These are phyloP conservation scores for Papiliotrema flavescens DNA, from an alignment of 1,284 basidiomycete species.

Conservation along the genomic window DNA sequence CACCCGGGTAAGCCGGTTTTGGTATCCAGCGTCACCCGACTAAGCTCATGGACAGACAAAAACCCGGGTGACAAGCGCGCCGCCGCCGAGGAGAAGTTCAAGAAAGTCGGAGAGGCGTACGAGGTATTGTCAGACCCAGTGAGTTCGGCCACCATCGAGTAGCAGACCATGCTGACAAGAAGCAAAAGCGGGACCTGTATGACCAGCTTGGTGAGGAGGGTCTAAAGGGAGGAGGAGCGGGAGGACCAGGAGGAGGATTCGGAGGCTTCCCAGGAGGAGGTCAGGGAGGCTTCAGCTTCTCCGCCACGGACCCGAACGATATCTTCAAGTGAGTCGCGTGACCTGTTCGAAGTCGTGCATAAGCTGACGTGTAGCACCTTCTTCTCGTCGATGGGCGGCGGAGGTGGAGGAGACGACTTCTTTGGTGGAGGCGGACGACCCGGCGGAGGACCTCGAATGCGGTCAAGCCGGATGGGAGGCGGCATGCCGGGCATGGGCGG, in stretches of 20 bases:
- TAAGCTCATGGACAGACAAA: conserved; percentile 14
- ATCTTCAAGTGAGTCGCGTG: conserved; percentile 75
- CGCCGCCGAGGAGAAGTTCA: conserved; percentile 83
- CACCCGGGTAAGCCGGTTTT: conserved; percentile 48
- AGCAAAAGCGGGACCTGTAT: conserved; percentile 87
- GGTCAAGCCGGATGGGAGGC: conserved; percentile 27
- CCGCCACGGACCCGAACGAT: conserved; percentile 78
- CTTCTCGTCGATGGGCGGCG: conserved; percentile 52
- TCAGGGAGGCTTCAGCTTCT: conserved; percentile 59
- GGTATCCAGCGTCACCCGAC: not conserved
- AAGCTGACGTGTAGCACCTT: conserved; percentile 59
- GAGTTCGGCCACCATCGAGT: conserved; percentile 9
- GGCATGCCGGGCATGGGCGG: conserved; percentile 26
- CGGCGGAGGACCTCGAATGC: conserved; percentile 20
- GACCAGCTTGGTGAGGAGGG: conserved; percentile 97
- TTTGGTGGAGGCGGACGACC: too few species aligned
- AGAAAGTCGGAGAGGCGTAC: conserved; percentile 95
- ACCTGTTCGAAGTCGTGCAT: not conserved
- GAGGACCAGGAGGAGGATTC: conserved; percentile 49
- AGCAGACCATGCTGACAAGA: conserved; percentile 3
- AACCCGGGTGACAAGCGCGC: conserved; percentile 54
- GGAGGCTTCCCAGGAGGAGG: conserved; percentile 51
- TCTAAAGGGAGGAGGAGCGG: conserved; percentile 61
- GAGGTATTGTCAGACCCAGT: conserved; percentile 83
- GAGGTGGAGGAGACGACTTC: conserved; percentile 37